Evolutionary conservation across 1,284 basidiomycete genomes (phyloP), one percentile per base, ranked within the genome.

Genomic region (Rhodotorula sp.): DNA sequence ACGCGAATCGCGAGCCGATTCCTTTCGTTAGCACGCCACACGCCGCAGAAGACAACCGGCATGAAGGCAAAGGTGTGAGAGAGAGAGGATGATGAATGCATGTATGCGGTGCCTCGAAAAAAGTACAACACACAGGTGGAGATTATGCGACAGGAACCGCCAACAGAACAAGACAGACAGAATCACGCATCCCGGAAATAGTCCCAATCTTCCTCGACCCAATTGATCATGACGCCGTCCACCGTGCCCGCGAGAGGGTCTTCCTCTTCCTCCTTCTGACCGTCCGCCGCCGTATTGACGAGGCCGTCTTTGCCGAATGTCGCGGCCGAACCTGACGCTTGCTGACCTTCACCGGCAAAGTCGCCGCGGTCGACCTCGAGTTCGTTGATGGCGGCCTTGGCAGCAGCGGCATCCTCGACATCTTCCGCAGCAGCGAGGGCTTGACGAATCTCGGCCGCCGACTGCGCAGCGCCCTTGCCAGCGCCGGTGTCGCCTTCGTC

Each of bases 361-460:
- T 79, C 78, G 39, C 67, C 70, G 39, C 68, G 62, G 62, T 79
- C 78, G 47, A 74, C 62, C 21, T 76, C 71, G 51, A 79, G 57
- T 64, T 79, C 78, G 20, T 63, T 72, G n/a, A 71, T 73, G 5
- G 81, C 82, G 21, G 70, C 78, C 34, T 77, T 68, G 31, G 82
- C 82, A 7, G 82, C 82, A 5, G 74, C 78, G 47, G 73, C 79
- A 67, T 79, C 80, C 63, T 83, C 84, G 31, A 83, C 85, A 31
- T 79, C 95, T 77, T 97, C 95, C 63, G 91, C 91, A 68, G 92
- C 89, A 6, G 88, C 91, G n/a, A 97, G 84, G 0, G 88, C 90
- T 34, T 81, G 83, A 23, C 88, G 87, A 59, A 90, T 83, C 57
- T 87, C 84, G n/a, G 80, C 80, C 0, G 72, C 77, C 0, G 71